Percentiles rank a stretch among this genome's conserved stretches.
Evolutionary conservation across 805 yeast species (phyloP).

Genomic region (Ogataea zsoltii): DNA sequence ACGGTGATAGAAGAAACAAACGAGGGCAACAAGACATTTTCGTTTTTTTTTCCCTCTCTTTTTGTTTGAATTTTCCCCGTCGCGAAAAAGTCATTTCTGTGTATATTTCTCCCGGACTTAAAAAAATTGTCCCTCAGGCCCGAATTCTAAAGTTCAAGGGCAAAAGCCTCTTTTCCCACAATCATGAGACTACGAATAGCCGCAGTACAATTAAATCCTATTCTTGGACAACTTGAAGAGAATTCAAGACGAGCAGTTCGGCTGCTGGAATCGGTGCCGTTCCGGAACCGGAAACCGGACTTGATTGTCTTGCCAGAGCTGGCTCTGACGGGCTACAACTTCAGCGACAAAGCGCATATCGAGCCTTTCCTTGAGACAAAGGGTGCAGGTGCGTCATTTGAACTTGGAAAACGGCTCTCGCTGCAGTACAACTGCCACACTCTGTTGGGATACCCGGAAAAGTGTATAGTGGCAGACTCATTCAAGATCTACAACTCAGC

Average conservation of each 20-base stretch:
- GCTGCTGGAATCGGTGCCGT: constrained; percentile 37
- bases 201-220: constrained; percentile 66
- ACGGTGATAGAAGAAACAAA: not conserved
- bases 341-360: constrained; percentile 46
- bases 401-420: constrained; percentile 60
- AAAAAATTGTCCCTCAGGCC: too few relatives aligned
- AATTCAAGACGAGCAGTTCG: constrained; percentile 50
- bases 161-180: not conserved
- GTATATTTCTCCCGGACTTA: too few relatives aligned
- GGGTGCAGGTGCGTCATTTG: constrained; percentile 41
- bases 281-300: constrained; percentile 45
- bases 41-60: not conserved
- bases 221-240: constrained; percentile 56
- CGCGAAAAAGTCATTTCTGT: too few relatives aligned
- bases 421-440: constrained; percentile 58
- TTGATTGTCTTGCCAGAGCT: constrained; percentile 81
- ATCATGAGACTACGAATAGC: constrained; percentile 59
- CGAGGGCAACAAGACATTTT: not conserved
- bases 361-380: constrained; percentile 56
- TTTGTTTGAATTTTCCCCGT: too few relatives aligned
- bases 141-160: too few relatives aligned
- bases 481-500: constrained; percentile 67
- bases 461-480: constrained; percentile 12
- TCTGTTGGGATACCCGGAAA: constrained; percentile 82
- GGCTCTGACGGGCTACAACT: constrained; percentile 84